Base-by-base conservation (phyloP, 2,329 filamentous ascomycete genomes). In the Raffaelea arxii region DNA sequence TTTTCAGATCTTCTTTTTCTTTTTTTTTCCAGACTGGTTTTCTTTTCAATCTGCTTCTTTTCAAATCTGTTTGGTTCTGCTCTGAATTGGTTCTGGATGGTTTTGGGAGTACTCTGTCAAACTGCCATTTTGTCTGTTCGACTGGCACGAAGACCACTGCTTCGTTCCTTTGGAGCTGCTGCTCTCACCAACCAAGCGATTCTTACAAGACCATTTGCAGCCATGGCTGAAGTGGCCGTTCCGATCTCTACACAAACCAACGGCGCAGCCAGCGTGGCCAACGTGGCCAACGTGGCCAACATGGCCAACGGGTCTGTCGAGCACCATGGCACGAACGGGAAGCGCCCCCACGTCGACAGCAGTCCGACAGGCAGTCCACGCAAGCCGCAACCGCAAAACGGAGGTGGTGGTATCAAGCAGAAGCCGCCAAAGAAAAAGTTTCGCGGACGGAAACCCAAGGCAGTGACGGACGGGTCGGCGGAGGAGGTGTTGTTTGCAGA, bases 401-500 rank as follows among this genome's bases (percentile, higher is more conserved):
- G 53, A 6, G 47, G 50, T 12, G 42, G 48, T 11, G 44, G 25
- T 21, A 19, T 19, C 19, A 48, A 38, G 46, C 43, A 42, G 21
- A 44, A 54, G 42, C 48, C 49, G 41, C 14, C 50, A 44, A 54
- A 51, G 24, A 75, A 74, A 55, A 77, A 76, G 61, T 70, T 69
- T 35, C 79, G 77, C 69, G 71, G 72, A 47, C 74, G 78, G 57
- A 71, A 72, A 51, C 75, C 76, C 54, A 81, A 67, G 53, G 53
- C 62, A 2, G 52, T 74, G 51, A 75, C 75, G 37, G 75, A 76
- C 51, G 81, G 78, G 9, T 78, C 79, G 0, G 69, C 70, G 19
- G 83, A 87, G 50, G 80, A 87, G 57, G 78, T 87, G 41, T 67
- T 88, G 40, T 66, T 74, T 42, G 63, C 72, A 43, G 84, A 88